These are phyloP conservation scores for Rhizopogon roseolus DNA, from an alignment of 768 basidiomycete species.

Conservation along the genomic window DNA sequence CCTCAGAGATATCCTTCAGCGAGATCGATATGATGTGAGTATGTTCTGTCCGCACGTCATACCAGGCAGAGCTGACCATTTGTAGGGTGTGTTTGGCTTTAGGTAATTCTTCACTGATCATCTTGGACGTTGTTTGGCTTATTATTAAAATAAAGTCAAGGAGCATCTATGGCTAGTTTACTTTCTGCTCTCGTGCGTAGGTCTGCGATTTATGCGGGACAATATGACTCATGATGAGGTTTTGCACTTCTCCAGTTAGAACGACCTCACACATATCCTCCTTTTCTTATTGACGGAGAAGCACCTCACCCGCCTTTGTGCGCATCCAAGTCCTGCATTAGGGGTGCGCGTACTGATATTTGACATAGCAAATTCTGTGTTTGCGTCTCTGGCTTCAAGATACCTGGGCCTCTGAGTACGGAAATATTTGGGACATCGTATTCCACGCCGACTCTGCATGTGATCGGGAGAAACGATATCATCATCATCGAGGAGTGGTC, in stretches of 20 bases:
- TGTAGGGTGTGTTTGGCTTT: slow-evolving; percentile 75
- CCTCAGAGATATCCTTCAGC: slow-evolving; percentile 53
- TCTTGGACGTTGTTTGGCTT: not conserved
- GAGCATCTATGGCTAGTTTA: slow-evolving; percentile 70
- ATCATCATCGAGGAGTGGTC: slow-evolving; percentile 71
- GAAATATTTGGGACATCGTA: slow-evolving; percentile 47
- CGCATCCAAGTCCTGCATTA: slow-evolving; percentile 13
- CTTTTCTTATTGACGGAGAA: slow-evolving; percentile 59
- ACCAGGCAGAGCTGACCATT: not conserved
- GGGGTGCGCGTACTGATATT: not conserved
- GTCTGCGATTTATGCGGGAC: slow-evolving; percentile 15
- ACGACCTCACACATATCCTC: slow-evolving; percentile 44
- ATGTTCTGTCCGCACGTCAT: not conserved
- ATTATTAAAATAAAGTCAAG: slow-evolving; percentile 48
- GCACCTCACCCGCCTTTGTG: slow-evolving; percentile 76
- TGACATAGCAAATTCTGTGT: slow-evolving; percentile 62
- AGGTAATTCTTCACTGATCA: slow-evolving; percentile 37
- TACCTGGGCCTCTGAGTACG: slow-evolving; percentile 40
- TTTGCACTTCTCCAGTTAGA: slow-evolving; percentile 39
- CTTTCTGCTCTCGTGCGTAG: slow-evolving; percentile 61
- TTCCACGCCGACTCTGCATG: slow-evolving; percentile 71
- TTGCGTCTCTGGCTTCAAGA: slow-evolving; percentile 68
- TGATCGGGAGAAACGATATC: slow-evolving; percentile 73
- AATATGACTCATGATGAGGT: not conserved
- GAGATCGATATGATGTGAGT: slow-evolving; percentile 64